Base-by-base conservation (phyloP, 257 asterid species). In the Echites panduratus region DNA sequence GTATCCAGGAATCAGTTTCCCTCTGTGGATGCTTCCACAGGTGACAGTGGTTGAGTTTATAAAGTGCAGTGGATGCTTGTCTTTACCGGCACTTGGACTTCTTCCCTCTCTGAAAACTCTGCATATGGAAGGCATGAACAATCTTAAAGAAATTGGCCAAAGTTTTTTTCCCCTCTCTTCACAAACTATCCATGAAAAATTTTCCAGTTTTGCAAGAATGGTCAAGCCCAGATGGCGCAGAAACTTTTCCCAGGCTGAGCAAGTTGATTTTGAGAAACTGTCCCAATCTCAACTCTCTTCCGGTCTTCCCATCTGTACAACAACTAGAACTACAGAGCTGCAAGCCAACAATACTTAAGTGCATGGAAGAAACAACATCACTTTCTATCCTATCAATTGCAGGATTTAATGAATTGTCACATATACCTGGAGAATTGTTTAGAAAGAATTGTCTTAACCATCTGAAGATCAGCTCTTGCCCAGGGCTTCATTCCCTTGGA, bases 1-100 rank as follows among this genome's bases (percentile, higher is more conserved):
- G 56, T 79, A 74, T 74, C 79, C 82, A 22, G 82, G 82, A 70
- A 50, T 40, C 40, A 26, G 70, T 63, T 79, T 45, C 69, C 82
- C 35, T 9, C 27, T n/a, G 32, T 74, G 82, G 82, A 54, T 38
- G 44, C 76, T 79, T 75, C 82, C 76, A n/a, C 48, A 79, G 49
- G 62, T 79, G 57, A 71, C 58, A 22, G 71, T 40, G 27, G 56
- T 79, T 70, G 82, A 47, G 13, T 74, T 74, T 76, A 74, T 62
- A 20, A 64, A 74, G 54, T 74, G 79, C 44, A 69, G 79, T 14
- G 71, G 68, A 74, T 79, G 79, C 58, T 49, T 41, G 27, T 29
- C 22, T 43, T 44, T 79, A 57, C 79, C 82, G 24, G 27, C 68
- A 16, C 79, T 70, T 67, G 79, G 82, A 45, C 48, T 70, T 50